Base-by-base conservation (phyloP, 495 filamentous ascomycete genomes). In the Aspergillus homomorphus region DNA sequence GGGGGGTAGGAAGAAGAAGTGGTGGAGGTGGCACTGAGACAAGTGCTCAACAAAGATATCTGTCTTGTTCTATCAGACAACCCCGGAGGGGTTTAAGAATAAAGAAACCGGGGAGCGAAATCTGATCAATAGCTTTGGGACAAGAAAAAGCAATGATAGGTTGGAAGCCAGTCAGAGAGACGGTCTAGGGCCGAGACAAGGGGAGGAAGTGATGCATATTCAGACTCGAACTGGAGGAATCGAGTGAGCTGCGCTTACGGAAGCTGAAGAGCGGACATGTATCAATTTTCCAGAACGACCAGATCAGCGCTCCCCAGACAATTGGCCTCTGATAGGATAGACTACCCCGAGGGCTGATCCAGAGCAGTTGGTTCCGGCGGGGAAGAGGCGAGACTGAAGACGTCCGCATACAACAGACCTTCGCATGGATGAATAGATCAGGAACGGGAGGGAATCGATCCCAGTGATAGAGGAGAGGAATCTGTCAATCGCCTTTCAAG, bases 101-200 rank as follows among this genome's bases (percentile, higher is more conserved):
- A n/a, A 51, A 50, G 19, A 41, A 41, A 18, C 33, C 2, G 33
- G 51, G 45, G 58, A 53, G 50, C 45, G 52, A 33, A 42, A 57
- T 38, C 33, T 38, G 33, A 56, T 53, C 24, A 53, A 54, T 53
- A 48, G 56, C 45, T 38, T 49, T 57, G 42, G 53, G 41, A n/a
- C n/a, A n/a, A 21, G 22, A 62, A 58, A 64, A 64, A 58, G 53
- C 52, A 62, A 63, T 56, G 49, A 60, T 45, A 45, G 28, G 28
- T 63, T 18, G 23, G 30, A 30, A 48, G 23, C 45, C 52, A 56
- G 60, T 46, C 41, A 51, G 44, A 56, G 26, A 43, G 20, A 58
- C 51, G 53, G 22, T 61, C 57, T 68, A 64, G 56, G 63, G 58
- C 56, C 55, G 57, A 58, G 55, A 57, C 53, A 59, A 67, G 59